These are phyloP conservation scores for Annulohypoxylon nitens DNA, from an alignment of 495 filamentous ascomycete genomes.

Conservation along the genomic window DNA sequence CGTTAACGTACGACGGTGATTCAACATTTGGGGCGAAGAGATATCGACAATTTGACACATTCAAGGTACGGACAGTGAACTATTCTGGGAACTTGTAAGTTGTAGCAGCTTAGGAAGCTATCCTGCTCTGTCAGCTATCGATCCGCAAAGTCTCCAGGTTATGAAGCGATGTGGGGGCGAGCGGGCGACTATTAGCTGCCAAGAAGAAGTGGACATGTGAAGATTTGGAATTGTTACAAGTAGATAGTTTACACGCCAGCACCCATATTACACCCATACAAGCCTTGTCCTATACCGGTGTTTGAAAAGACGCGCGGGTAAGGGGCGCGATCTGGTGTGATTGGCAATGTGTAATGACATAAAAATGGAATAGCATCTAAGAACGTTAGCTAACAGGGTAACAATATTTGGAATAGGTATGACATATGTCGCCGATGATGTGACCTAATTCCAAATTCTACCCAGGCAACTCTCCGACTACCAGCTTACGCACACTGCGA, in stretches of 20 bases:
- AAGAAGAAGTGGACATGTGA: slow-evolving; percentile 32
- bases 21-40: slow-evolving; percentile 39
- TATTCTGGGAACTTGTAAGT: neutral
- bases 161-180: slow-evolving; percentile 12
- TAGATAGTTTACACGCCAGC: neutral
- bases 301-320: slow-evolving; percentile 19
- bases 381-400: slow-evolving; percentile 12
- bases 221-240: slow-evolving; percentile 34
- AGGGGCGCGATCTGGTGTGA: neutral
- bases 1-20: slow-evolving; percentile 14
- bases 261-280: neutral
- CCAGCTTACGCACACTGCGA: slow-evolving; percentile 23
- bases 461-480: neutral
- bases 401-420: slow-evolving; percentile 34
- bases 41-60: neutral
- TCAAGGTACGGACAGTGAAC: neutral
- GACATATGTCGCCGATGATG: slow-evolving; percentile 16
- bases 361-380: neutral
- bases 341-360: slow-evolving; percentile 17
- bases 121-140: slow-evolving; percentile 13
- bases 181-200: slow-evolving; percentile 19
- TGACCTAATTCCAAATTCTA: slow-evolving; percentile 41
- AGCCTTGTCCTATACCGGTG: neutral
- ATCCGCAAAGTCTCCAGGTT: slow-evolving; percentile 5
- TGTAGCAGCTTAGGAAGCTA: neutral